Conservation (phyloP, 192 early-diverging fungal genomes). For the Mortierella antarctica region DNA sequence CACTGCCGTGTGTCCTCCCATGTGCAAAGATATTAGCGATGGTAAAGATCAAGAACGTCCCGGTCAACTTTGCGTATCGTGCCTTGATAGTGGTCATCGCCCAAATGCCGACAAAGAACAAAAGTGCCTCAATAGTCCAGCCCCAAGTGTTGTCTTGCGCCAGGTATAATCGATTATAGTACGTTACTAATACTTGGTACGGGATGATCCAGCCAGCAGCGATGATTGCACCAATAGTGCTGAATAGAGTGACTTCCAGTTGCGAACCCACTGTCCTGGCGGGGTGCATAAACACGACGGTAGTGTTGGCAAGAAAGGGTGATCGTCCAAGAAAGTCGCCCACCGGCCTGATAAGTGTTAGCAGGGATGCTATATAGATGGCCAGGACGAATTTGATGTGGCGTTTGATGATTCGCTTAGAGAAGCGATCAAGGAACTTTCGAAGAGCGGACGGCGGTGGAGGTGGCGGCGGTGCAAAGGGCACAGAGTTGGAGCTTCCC, state of each 20-base stretch:
- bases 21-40: slow-evolving; percentile 57
- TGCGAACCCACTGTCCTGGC: slow-evolving; percentile 61
- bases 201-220: slow-evolving; percentile 54
- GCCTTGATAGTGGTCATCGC: slow-evolving; percentile 50
- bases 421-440: slow-evolving; percentile 52
- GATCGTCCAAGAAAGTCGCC: slow-evolving; percentile 24
- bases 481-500: slow-evolving; percentile 43
- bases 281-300: slow-evolving; percentile 60
- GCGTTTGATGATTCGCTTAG: slow-evolving; percentile 50
- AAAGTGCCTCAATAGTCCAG: slow-evolving; percentile 44
- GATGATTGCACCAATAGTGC: slow-evolving; percentile 48
- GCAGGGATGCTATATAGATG: slow-evolving; percentile 33
- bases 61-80: slow-evolving; percentile 58
- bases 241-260: slow-evolving; percentile 59
- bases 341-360: slow-evolving; percentile 49
- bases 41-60: slow-evolving; percentile 57
- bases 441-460: slow-evolving; percentile 40
- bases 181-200: slow-evolving; percentile 27
- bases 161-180: slow-evolving; percentile 45
- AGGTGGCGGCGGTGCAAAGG: slow-evolving; percentile 41
- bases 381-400: slow-evolving; percentile 56
- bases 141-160: slow-evolving; percentile 24
- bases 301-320: slow-evolving; percentile 41
- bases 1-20: slow-evolving; percentile 21
- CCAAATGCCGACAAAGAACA: slow-evolving; percentile 59